Evolutionary conservation across 1,139 yeast genomes (phyloP).

Genomic region (Citeromyces siamensis): DNA sequence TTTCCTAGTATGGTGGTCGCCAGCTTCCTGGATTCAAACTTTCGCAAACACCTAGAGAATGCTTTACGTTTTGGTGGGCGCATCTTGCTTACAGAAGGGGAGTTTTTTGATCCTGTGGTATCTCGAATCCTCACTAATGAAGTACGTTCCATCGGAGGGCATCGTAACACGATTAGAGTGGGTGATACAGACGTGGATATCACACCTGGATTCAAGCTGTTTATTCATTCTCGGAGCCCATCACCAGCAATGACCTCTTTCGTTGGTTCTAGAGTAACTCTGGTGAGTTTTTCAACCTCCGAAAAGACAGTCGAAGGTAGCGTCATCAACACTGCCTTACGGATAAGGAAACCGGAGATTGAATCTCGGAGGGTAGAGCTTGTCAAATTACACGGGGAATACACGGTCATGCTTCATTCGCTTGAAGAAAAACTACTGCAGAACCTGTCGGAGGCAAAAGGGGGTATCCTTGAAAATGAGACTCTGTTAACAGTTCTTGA

Average conservation of each 20-base stretch:
- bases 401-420: slow-evolving; percentile 35
- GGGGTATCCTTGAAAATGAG: slow-evolving; percentile 60
- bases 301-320: slow-evolving; percentile 52
- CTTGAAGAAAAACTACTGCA: slow-evolving; percentile 54
- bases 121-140: slow-evolving; percentile 52
- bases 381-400: slow-evolving; percentile 45
- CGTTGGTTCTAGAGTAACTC: slow-evolving; percentile 45
- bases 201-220: slow-evolving; percentile 49
- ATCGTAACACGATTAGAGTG: slow-evolving; percentile 41
- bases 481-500: slow-evolving; percentile 49
- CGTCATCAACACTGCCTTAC: slow-evolving; percentile 45
- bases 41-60: slow-evolving; percentile 61
- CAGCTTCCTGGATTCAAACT: slow-evolving; percentile 64
- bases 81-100: slow-evolving; percentile 67
- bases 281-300: slow-evolving; percentile 65
- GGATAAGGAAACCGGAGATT: slow-evolving; percentile 51
- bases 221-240: slow-evolving; percentile 51
- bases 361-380: slow-evolving; percentile 45
- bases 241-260: slow-evolving; percentile 35
- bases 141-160: slow-evolving; percentile 53
- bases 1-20: slow-evolving; percentile 35
- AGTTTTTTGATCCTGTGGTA: slow-evolving; percentile 63
- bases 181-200: slow-evolving; percentile 59
- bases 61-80: slow-evolving; percentile 76
- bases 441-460: slow-evolving; percentile 43